phyloP scores from a whole-genome alignment of 345 rosid genomes.

The Brassica rapa region DNA sequence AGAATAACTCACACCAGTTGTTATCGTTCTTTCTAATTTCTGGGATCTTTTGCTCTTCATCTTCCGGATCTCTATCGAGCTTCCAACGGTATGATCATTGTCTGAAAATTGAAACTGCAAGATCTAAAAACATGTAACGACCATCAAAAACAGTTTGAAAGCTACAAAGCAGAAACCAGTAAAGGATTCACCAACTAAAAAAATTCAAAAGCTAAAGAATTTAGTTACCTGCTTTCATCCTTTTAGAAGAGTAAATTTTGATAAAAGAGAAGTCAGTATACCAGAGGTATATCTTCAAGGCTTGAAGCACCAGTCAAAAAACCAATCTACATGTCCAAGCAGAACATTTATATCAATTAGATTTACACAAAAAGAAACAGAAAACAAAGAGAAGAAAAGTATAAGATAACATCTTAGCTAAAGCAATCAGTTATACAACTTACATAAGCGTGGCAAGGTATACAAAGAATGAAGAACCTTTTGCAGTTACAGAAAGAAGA shows the following conservation, averaged over 20 bases:
- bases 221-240: slow-evolving; percentile 64
- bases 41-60: slow-evolving; percentile 34
- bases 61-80: slow-evolving; percentile 43
- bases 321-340: slow-evolving; percentile 3
- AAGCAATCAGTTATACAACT: slow-evolving; percentile 7
- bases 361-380: neutral
- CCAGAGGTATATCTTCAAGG: slow-evolving; percentile 34
- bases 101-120: slow-evolving; percentile 43
- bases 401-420: slow-evolving; percentile 20
- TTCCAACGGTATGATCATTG: slow-evolving; percentile 45
- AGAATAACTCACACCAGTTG: slow-evolving; percentile 26
- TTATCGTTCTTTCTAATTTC: slow-evolving; percentile 31
- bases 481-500: slow-evolving; percentile 37
- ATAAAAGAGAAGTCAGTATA: slow-evolving; percentile 30
- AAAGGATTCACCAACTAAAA: neutral
- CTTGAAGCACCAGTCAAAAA: neutral
- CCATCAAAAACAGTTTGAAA: neutral
- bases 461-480: slow-evolving; percentile 41
- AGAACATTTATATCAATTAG: neutral
- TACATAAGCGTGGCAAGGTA: slow-evolving; percentile 10
- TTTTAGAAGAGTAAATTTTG: slow-evolving; percentile 37
- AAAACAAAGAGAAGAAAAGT: slow-evolving; percentile 21
- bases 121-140: neutral
- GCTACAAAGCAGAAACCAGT: slow-evolving; percentile 8
- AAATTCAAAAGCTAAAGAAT: neutral